Conservation (phyloP, 345 rosid genomes). For the Linum usitatissimum region DNA sequence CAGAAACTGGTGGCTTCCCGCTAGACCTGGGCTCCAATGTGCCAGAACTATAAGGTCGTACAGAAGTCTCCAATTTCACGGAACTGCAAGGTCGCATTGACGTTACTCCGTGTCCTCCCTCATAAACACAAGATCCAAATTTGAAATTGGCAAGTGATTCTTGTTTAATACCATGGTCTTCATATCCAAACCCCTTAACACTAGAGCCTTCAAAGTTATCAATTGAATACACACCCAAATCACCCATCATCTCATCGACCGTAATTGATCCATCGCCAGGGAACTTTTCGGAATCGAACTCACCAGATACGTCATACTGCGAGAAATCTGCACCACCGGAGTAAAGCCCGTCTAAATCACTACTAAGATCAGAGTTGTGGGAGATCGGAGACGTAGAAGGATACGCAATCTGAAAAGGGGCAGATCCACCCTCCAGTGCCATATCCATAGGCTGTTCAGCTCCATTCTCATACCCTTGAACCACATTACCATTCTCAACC, state of each 20-base stretch:
- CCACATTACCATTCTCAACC: constrained; percentile 19
- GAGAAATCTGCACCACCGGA: constrained; percentile 26
- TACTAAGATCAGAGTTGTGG: constrained; percentile 27
- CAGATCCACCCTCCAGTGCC: constrained; percentile 19
- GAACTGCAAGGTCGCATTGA: constrained; percentile 16
- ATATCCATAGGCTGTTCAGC: constrained; percentile 6
- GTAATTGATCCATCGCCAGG: constrained; percentile 25
- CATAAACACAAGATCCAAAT: constrained; percentile 22
- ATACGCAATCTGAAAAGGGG: constrained; percentile 15
- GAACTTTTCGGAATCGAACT: constrained; percentile 19
- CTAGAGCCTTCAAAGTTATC: constrained; percentile 29
- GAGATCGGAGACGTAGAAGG: constrained; percentile 26
- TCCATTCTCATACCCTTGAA: constrained; percentile 19
- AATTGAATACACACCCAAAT: constrained; percentile 25
- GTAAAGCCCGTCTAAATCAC: constrained; percentile 23
- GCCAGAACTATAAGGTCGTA: constrained; percentile 18
- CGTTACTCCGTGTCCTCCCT: constrained; percentile 18
- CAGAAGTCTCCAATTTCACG: constrained; percentile 17
- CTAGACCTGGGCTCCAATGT: constrained; percentile 17
- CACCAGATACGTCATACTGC: constrained; percentile 4
- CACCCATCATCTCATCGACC: constrained; percentile 33
- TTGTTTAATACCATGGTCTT: constrained; percentile 22
- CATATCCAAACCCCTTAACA: constrained; percentile 23
- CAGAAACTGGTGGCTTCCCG: constrained; percentile 12
- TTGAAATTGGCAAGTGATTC: constrained; percentile 21